phyloP scores from a whole-genome alignment of 2,329 filamentous ascomycete genomes.

The Aspergillus aculeatus region DNA sequence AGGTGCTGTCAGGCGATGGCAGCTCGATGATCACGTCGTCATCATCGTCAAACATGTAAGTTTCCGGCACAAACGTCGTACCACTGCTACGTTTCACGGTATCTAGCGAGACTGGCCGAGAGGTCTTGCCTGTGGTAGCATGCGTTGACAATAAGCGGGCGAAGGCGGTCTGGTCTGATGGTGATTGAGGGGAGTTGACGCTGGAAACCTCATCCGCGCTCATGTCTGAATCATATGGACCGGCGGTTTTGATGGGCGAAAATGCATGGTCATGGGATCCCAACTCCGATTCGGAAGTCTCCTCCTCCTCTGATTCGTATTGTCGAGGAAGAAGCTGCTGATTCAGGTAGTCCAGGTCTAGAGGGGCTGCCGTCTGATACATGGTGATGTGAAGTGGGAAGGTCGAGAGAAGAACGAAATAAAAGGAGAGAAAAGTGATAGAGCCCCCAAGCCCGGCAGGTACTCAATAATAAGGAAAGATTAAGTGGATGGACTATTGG shows the following conservation, averaged over 20 bases:
- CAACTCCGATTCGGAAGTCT: conserved; percentile 38
- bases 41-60: conserved; percentile 34
- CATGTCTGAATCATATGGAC: conserved; percentile 30
- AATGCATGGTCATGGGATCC: conserved; percentile 33
- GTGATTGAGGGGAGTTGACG: conserved; percentile 21
- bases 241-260: conserved; percentile 28
- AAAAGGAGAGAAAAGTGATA: background rate
- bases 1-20: conserved; percentile 29
- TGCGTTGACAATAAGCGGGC: conserved; percentile 22
- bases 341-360: conserved; percentile 33
- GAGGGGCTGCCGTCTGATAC: conserved; percentile 27
- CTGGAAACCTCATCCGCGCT: conserved; percentile 32
- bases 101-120: conserved; percentile 36
- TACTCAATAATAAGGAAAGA: conserved; percentile 4
- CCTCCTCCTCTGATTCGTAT: conserved; percentile 43
- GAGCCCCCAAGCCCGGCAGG: background rate
- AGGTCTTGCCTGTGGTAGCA: conserved; percentile 21
- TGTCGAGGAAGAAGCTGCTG: conserved; percentile 31
- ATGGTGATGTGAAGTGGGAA: conserved; percentile 17
- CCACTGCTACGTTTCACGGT: conserved; percentile 36
- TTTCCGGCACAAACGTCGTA: conserved; percentile 31
- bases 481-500: background rate
- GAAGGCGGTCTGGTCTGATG: conserved; percentile 20
- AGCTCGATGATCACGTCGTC: conserved; percentile 35
- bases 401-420: background rate